phyloP scores from a whole-genome alignment of 345 rosid genomes.

The Passiflora organensis region DNA sequence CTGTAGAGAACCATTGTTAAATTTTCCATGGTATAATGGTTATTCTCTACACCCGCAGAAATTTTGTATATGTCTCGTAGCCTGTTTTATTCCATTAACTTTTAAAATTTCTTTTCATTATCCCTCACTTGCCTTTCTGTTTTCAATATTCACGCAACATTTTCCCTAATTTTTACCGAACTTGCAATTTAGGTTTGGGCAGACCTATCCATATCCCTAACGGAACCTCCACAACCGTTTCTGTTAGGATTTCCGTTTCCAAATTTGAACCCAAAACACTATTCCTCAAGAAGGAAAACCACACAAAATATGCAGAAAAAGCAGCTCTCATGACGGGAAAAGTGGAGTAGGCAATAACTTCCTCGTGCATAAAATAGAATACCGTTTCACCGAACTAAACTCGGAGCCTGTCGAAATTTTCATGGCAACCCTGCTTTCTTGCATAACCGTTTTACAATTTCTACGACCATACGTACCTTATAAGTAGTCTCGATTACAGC shows the following conservation, averaged over 20 bases:
- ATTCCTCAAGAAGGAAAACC: neutral
- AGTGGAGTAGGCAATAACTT: neutral
- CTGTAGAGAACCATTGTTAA: slow-evolving; percentile 14
- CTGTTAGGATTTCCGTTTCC: neutral
- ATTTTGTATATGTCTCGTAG: slow-evolving; percentile 33
- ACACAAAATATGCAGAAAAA: too few relatives aligned
- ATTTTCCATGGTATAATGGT: slow-evolving; percentile 24
- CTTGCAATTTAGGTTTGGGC: neutral
- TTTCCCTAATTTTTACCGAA: neutral
- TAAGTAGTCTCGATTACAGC: neutral
- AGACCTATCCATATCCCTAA: too few relatives aligned
- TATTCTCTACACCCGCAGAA: slow-evolving; percentile 13
- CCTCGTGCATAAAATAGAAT: too few relatives aligned
- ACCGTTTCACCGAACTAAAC: neutral
- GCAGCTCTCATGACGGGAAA: too few relatives aligned
- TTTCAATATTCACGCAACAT: neutral
- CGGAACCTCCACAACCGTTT: too few relatives aligned
- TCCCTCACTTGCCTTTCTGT: neutral
- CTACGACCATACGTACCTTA: neutral
- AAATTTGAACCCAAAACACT: too few relatives aligned
- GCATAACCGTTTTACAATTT: neutral
- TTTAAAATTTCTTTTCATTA: slow-evolving; percentile 2
- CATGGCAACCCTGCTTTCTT: slow-evolving; percentile 4
- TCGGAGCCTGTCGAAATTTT: too few relatives aligned
- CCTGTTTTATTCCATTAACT: slow-evolving; percentile 19